These are phyloP conservation scores for Euphorbia peplus DNA, from an alignment of 345 rosid genomes.

Conservation along the genomic window DNA sequence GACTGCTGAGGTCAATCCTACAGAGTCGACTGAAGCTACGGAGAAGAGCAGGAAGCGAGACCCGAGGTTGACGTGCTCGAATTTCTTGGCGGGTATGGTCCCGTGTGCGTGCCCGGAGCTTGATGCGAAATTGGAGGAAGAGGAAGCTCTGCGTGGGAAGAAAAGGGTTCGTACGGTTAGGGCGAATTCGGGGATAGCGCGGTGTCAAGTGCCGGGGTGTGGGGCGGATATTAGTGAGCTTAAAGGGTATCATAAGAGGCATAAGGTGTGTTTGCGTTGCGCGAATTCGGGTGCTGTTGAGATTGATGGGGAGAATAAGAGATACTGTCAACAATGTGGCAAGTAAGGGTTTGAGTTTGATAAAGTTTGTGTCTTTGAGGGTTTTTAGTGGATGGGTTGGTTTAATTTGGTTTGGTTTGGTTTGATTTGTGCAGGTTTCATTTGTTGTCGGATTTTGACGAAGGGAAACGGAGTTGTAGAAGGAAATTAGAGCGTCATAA, in stretches of 20 bases:
- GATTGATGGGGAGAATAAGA: conserved; percentile 65
- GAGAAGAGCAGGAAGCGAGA: conserved; percentile 86
- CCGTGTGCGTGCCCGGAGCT: conserved; percentile 95
- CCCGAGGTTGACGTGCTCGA: conserved; percentile 77
- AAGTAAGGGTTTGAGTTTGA: conserved; percentile 46
- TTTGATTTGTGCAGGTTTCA: conserved; percentile 61
- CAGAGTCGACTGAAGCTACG: conserved; percentile 6
- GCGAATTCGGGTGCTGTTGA: conserved; percentile 61
- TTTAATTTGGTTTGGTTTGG: neutral
- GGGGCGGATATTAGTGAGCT: conserved; percentile 84
- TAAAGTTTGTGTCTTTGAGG: neutral
- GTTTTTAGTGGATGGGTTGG: neutral
- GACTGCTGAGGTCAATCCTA: neutral
- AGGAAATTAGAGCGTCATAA: conserved; percentile 95
- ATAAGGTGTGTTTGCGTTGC: conserved; percentile 82
- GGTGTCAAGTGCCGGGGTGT: conserved; percentile 83
- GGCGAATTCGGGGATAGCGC: conserved; percentile 29
- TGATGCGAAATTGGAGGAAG: conserved; percentile 61
- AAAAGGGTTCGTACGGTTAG: conserved; percentile 50
- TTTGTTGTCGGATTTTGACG: conserved; percentile 75
- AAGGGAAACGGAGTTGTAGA: conserved; percentile 89
- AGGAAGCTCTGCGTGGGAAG: conserved; percentile 52
- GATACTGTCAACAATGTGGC: conserved; percentile 99
- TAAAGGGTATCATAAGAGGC: conserved; percentile 87
- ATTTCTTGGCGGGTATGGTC: conserved; percentile 72